Conservation (phyloP, 768 basidiomycete species). For the Neoboletus magnificus region DNA sequence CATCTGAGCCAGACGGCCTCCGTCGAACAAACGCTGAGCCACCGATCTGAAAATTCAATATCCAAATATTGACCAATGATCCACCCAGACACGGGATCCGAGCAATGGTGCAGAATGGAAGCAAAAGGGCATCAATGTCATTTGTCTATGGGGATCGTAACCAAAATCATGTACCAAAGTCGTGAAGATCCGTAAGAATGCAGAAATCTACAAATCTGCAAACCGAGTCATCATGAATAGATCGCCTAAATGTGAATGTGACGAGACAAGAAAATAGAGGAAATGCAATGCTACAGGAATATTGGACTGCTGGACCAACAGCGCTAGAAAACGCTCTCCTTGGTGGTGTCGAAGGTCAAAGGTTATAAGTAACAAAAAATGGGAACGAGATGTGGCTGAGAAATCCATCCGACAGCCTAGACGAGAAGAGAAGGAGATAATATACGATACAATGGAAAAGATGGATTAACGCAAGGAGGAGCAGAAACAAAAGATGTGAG, state of each 20-base stretch:
- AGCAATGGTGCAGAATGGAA: slow-evolving; percentile 5
- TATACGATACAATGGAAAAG: slow-evolving; percentile 30
- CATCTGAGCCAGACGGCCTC: background rate
- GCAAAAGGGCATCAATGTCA: slow-evolving; percentile 22
- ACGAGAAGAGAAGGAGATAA: slow-evolving; percentile 27
- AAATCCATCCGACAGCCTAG: slow-evolving; percentile 32
- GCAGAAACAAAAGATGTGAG: slow-evolving; percentile 21
- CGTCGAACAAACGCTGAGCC: background rate
- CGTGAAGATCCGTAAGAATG: slow-evolving; percentile 20
- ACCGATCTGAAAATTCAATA: slow-evolving; percentile 4
- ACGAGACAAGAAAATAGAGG: slow-evolving; percentile 14
- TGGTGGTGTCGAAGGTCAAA: slow-evolving; percentile 35
- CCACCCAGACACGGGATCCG: slow-evolving; percentile 8
- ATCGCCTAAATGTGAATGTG: slow-evolving; percentile 13
- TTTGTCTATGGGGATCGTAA: slow-evolving; percentile 25
- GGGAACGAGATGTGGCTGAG: slow-evolving; percentile 23
- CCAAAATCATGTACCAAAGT: slow-evolving; percentile 21
- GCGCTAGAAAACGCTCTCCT: slow-evolving; percentile 32
- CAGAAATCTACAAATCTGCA: slow-evolving; percentile 35
- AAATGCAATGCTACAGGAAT: slow-evolving; percentile 37
- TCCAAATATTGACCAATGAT: slow-evolving; percentile 4
- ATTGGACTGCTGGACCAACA: slow-evolving; percentile 28
- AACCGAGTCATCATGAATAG: slow-evolving; percentile 8
- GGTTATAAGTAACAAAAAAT: slow-evolving; percentile 33
- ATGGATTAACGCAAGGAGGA: slow-evolving; percentile 32